Base-by-base conservation (phyloP, 495 filamentous ascomycete species). In the Penicillium maclennaniae region DNA sequence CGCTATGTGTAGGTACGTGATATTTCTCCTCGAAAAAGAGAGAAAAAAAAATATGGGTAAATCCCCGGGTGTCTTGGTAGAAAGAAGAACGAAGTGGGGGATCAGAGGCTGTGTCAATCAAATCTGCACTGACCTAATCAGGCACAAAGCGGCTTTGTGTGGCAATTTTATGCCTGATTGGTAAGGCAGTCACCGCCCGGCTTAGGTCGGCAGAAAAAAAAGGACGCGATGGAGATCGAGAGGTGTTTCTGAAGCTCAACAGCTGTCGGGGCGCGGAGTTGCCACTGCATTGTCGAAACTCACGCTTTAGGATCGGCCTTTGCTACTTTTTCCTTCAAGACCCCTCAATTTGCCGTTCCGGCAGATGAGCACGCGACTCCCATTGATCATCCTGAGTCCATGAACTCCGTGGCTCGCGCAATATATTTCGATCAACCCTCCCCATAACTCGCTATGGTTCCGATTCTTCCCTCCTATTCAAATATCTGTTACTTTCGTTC, bases 71-170 rank as follows among this genome's bases (percentile, higher is more conserved):
- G 45, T 47, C 44, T 58, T 48, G 31, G 31, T 27, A 44, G 14
- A 60, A 55, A 60, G 47, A 59, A 48, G 50, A 60, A 40, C 36
- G 54, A 47, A 46, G 55, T 45, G 55, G 63, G 52, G 58, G 45
- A 47, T 59, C 51, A 23, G 23, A 23, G 23, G 23, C 23, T 60
- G 61, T 54, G 60, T 49, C 28, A 20, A 15, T 56, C 58, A 65
- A 67, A 67, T 61, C 63, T 62, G 45, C 25, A 49, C 53, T 67
- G 56, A 67, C 17, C n/a, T 64, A 62, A 65, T 61, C 61, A 71
- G 69, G 69, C 69, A 69, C 61, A 59, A 62, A 55, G 51, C 49
- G 23, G 47, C 45, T 7, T 47, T 48, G 52, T 54, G 46, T 52
- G 53, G 25, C 51, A 53, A 28, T 54, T 43, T 45, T 3, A 25